Evolutionary conservation across 306 rosid species (phyloP).

Genomic region (Casuarina glauca): DNA sequence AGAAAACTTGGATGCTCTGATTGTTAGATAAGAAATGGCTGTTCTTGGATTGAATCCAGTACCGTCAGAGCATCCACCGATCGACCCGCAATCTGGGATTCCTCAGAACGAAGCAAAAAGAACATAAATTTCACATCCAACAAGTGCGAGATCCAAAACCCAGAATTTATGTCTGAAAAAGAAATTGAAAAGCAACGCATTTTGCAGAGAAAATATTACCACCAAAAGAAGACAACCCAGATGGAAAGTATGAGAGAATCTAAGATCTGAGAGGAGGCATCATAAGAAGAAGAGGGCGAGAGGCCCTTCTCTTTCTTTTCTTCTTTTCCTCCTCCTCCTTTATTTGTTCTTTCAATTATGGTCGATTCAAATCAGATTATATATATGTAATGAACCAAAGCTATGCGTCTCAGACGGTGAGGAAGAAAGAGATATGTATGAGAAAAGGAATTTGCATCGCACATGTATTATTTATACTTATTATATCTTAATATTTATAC

Average conservation of each 20-base stretch:
- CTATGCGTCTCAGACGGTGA: slow-evolving; percentile 39
- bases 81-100: slow-evolving; percentile 45
- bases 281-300: slow-evolving; percentile 78
- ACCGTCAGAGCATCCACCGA: slow-evolving; percentile 37
- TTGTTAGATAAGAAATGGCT: slow-evolving; percentile 11
- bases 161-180: slow-evolving; percentile 6
- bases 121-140: slow-evolving; percentile 18
- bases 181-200: slow-evolving; percentile 20
- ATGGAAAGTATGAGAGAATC: slow-evolving; percentile 54
- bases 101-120: slow-evolving; percentile 19
- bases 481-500: slow-evolving; percentile 11
- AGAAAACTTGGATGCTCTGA: slow-evolving; percentile 29
- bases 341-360: slow-evolving; percentile 42
- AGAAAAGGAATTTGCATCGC: slow-evolving; percentile 43
- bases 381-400: slow-evolving; percentile 45
- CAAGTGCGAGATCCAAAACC: slow-evolving; percentile 31
- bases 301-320: slow-evolving; percentile 60
- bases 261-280: slow-evolving; percentile 86
- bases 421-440: slow-evolving; percentile 40
- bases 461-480: slow-evolving; percentile 11
- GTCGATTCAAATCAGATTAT: slow-evolving; percentile 48
- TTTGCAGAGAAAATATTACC: slow-evolving; percentile 27
- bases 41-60: slow-evolving; percentile 33
- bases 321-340: slow-evolving; percentile 8
- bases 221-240: slow-evolving; percentile 78